Percentiles rank a stretch among this genome's conserved stretches.
phyloP scores from a whole-genome alignment of 805 yeast genomes.

The Metschnikowia amazonensis region DNA sequence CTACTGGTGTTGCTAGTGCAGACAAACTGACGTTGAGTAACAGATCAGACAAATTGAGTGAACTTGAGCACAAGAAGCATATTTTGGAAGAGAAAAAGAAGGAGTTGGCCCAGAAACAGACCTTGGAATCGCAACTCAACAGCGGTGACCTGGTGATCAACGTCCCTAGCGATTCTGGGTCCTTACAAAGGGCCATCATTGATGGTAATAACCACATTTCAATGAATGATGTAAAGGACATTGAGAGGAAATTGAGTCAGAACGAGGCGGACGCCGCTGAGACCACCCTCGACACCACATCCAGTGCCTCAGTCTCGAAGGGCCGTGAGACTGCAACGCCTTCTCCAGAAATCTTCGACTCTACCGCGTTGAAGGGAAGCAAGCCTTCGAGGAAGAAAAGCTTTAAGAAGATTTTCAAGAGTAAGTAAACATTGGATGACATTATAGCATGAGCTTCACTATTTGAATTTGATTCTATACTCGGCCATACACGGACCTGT shows the following conservation, averaged over 20 bases:
- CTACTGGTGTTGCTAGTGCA: background rate
- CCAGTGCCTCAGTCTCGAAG: background rate
- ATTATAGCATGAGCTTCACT: too few species aligned
- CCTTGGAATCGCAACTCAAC: conserved; percentile 18
- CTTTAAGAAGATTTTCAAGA: conserved; percentile 15
- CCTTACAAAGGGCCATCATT: conserved; percentile 27
- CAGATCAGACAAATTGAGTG: conserved; percentile 5
- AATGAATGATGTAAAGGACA: conserved; percentile 11
- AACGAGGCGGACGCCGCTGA: background rate
- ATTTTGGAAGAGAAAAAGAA: conserved; percentile 22
- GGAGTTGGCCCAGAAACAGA: conserved; percentile 15
- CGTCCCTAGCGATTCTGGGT: conserved; percentile 14
- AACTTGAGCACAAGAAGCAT: conserved; percentile 16
- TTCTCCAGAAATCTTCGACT: background rate
- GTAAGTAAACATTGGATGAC: conserved; percentile 4
- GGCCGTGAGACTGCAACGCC: background rate
- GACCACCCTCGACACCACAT: background rate
- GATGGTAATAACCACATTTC: conserved; percentile 36
- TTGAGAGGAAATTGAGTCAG: conserved; percentile 11
- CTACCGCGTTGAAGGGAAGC: background rate
- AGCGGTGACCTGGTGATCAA: conserved; percentile 18
- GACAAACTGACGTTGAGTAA: conserved; percentile 5
- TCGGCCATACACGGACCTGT: too few species aligned
- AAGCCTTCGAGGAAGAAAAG: conserved; percentile 11
- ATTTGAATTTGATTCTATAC: too few species aligned